Evolutionary conservation across 2,329 filamentous ascomycete species (phyloP).

Genomic region (Neofusicoccum kwambonambiense): DNA sequence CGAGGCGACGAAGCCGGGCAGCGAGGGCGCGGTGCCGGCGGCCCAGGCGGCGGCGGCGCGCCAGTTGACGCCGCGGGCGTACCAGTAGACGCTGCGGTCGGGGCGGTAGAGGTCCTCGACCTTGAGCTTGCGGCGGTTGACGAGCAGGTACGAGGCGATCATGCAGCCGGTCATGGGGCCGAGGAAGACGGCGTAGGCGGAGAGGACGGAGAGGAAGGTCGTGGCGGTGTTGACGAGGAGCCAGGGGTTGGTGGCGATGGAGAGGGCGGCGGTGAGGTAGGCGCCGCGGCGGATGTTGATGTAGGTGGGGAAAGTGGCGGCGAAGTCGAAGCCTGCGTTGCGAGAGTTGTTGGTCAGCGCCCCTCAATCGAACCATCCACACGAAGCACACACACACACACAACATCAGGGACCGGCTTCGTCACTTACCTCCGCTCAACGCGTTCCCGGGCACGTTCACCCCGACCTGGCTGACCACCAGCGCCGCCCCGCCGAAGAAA

Average conservation of each 20-base stretch:
- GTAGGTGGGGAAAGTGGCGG: conserved; percentile 11
- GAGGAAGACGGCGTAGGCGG: conserved; percentile 28
- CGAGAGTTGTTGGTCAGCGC: conserved; percentile 14
- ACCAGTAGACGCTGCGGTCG: conserved; percentile 7
- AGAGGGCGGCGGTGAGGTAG: too few relatives aligned
- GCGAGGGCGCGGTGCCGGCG: background rate
- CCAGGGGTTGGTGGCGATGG: too few relatives aligned
- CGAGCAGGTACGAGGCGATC: conserved; percentile 23
- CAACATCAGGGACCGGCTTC: too few relatives aligned
- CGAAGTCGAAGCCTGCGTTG: conserved; percentile 18
- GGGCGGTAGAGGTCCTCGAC: background rate
- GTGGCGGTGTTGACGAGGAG: too few relatives aligned
- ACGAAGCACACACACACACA: background rate
- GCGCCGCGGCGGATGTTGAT: conserved; percentile 25
- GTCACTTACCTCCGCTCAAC: background rate
- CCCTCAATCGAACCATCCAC: too few relatives aligned
- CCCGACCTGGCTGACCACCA: background rate
- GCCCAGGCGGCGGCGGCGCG: background rate
- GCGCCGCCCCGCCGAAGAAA: conserved; percentile 1
- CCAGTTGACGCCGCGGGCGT: conserved; percentile 1
- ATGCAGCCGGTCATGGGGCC: conserved; percentile 24
- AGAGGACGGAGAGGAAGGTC: conserved; percentile 31
- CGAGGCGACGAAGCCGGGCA: background rate
- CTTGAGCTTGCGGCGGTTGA: conserved; percentile 23
- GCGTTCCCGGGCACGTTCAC: conserved; percentile 21